These are phyloP conservation scores for Trametes sanguinea DNA, from an alignment of 768 basidiomycete species.

Conservation along the genomic window DNA sequence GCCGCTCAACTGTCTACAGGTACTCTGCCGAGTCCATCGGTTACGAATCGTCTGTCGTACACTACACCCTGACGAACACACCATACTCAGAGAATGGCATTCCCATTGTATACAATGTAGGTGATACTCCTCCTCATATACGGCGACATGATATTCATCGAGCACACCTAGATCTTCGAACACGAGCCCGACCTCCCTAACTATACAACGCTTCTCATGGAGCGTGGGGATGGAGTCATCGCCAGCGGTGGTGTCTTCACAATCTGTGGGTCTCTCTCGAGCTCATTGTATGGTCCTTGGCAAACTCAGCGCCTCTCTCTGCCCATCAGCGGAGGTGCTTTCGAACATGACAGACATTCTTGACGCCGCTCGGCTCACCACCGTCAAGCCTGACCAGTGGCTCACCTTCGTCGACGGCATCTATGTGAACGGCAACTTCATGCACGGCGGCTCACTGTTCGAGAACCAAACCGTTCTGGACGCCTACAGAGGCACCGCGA, in stretches of 20 bases:
- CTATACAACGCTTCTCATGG: conserved; percentile 14
- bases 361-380: conserved; percentile 4
- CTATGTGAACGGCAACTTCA: conserved; percentile 19
- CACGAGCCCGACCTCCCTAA: conserved; percentile 7
- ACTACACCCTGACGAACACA: background rate
- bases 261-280: conserved; percentile 1
- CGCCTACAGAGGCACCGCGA: too few relatives aligned
- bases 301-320: too few relatives aligned
- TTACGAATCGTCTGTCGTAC: background rate
- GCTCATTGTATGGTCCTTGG: too few relatives aligned
- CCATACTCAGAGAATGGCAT: conserved; percentile 6
- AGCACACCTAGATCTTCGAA: conserved; percentile 6
- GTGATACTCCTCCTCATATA: background rate
- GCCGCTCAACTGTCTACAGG: background rate
- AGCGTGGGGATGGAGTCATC: conserved; percentile 9
- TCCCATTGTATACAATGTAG: conserved; percentile 10
- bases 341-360: conserved; percentile 9
- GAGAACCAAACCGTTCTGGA: background rate
- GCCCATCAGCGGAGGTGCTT: conserved; percentile 10
- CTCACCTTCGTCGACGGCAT: conserved; percentile 21
- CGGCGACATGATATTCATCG: too few relatives aligned
- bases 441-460: conserved; percentile 7
- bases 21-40: background rate
- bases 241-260: conserved; percentile 16
- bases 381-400: conserved; percentile 7